phyloP scores from a whole-genome alignment of 2,329 filamentous ascomycete species.

The Escovopsis weberi region DNA sequence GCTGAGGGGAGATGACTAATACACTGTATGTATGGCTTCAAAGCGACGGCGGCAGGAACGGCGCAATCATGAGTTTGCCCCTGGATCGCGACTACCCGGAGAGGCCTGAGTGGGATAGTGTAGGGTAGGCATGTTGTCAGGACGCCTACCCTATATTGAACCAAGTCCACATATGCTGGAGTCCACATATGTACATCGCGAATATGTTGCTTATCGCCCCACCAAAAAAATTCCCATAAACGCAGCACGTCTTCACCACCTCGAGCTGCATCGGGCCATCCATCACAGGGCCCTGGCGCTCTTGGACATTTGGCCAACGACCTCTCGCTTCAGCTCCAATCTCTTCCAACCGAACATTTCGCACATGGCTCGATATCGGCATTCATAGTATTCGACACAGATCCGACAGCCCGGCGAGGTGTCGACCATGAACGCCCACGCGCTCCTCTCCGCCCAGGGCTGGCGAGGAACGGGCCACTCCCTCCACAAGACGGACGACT shows the following conservation, averaged over 20 bases:
- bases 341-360: not conserved
- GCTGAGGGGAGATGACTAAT: not conserved
- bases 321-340: not conserved
- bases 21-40: too few relatives aligned
- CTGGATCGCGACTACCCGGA: too few relatives aligned
- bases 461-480: constrained; percentile 85
- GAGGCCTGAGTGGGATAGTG: too few relatives aligned
- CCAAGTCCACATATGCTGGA: too few relatives aligned
- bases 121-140: too few relatives aligned
- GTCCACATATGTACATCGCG: too few relatives aligned
- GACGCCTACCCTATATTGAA: too few relatives aligned
- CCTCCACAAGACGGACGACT: constrained; percentile 59
- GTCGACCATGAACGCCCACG: constrained; percentile 61
- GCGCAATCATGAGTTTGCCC: too few relatives aligned
- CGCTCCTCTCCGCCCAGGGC: constrained; percentile 71
- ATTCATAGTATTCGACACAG: not conserved
- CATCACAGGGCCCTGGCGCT: too few relatives aligned
- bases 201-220: constrained; percentile 9
- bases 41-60: too few relatives aligned
- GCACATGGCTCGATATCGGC: not conserved
- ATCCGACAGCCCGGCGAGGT: not conserved
- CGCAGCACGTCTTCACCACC: too few relatives aligned
- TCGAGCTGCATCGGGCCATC: too few relatives aligned
- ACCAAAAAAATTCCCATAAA: constrained; percentile 14
- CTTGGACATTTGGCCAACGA: not conserved